Conservation (phyloP, 768 basidiomycete genomes). For the Rossbeevera mucosa region DNA sequence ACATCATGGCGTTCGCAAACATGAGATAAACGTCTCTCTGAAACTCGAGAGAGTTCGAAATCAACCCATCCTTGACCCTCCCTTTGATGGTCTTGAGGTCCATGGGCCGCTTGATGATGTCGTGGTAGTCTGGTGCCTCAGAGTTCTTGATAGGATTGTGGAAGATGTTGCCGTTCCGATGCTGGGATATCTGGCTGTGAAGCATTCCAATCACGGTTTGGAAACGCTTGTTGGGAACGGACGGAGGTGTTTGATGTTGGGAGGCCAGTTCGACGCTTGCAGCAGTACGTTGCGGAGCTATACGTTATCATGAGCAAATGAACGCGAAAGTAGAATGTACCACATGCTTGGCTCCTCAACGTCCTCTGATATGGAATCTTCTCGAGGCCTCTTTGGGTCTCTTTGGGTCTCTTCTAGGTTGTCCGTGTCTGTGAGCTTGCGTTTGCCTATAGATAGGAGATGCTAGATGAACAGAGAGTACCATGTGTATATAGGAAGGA, state of each 20-base stretch:
- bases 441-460: slow-evolving; percentile 18
- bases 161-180: slow-evolving; percentile 86
- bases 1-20: slow-evolving; percentile 98
- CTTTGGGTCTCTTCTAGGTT: slow-evolving; percentile 20
- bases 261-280: slow-evolving; percentile 14
- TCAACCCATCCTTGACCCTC: slow-evolving; percentile 79
- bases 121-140: slow-evolving; percentile 88
- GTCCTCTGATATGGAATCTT: slow-evolving; percentile 21
- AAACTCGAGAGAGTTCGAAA: slow-evolving; percentile 79
- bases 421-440: slow-evolving; percentile 23
- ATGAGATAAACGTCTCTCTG: slow-evolving; percentile 88
- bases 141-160: slow-evolving; percentile 83
- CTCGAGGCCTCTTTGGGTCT: slow-evolving; percentile 28
- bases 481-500: not conserved
- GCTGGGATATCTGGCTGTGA: slow-evolving; percentile 76
- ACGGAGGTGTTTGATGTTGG: slow-evolving; percentile 18
- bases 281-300: slow-evolving; percentile 19
- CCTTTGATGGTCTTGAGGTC: slow-evolving; percentile 90
- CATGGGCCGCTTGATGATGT: slow-evolving; percentile 92
- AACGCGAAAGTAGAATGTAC: not conserved
- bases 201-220: slow-evolving; percentile 79
- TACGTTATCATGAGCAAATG: slow-evolving; percentile 2
- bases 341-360: slow-evolving; percentile 43
- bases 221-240: slow-evolving; percentile 58
- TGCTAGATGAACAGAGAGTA: not conserved